Conservation (phyloP, 495 filamentous ascomycete species). For the Parathielavia appendiculata region DNA sequence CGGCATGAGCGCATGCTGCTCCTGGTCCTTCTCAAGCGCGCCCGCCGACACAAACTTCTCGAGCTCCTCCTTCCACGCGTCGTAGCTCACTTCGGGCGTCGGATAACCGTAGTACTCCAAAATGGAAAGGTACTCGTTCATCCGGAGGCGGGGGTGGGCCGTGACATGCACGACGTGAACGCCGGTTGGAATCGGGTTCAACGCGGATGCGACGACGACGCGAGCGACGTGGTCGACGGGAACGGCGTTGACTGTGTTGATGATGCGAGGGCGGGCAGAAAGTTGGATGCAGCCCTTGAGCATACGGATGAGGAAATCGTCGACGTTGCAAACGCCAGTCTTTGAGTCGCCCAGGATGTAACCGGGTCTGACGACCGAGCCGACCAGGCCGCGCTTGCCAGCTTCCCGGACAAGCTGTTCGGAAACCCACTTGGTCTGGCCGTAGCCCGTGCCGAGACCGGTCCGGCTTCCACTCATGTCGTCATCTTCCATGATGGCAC, state of each 20-base stretch:
- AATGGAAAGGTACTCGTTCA: slow-evolving; percentile 69
- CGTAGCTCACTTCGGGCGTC: slow-evolving; percentile 63
- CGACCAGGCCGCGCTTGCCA: slow-evolving; percentile 67
- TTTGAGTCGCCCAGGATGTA: slow-evolving; percentile 75
- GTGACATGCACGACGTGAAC: slow-evolving; percentile 61
- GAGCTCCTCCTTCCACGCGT: slow-evolving; percentile 47
- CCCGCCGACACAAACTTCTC: slow-evolving; percentile 59
- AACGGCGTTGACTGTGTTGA: slow-evolving; percentile 87
- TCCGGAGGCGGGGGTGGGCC: slow-evolving; percentile 69
- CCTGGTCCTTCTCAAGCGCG: slow-evolving; percentile 46
- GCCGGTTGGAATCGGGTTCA: slow-evolving; percentile 51
- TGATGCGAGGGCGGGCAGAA: slow-evolving; percentile 62
- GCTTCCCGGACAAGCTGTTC: slow-evolving; percentile 81
- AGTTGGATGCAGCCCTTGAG: slow-evolving; percentile 87
- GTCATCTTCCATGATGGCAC: slow-evolving; percentile 45
- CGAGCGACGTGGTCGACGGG: slow-evolving; percentile 80
- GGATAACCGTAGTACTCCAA: slow-evolving; percentile 74
- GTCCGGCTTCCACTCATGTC: slow-evolving; percentile 45
- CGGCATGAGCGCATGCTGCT: slow-evolving; percentile 74
- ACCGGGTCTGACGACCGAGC: slow-evolving; percentile 75
- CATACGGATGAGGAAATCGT: slow-evolving; percentile 90
- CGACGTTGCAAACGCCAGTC: slow-evolving; percentile 72
- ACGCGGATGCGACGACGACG: slow-evolving; percentile 66
- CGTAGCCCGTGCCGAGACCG: slow-evolving; percentile 69
- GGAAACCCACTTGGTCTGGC: slow-evolving; percentile 68